Evolutionary conservation across 2,329 filamentous ascomycete species (phyloP).

Genomic region (Stemphylium beticola): DNA sequence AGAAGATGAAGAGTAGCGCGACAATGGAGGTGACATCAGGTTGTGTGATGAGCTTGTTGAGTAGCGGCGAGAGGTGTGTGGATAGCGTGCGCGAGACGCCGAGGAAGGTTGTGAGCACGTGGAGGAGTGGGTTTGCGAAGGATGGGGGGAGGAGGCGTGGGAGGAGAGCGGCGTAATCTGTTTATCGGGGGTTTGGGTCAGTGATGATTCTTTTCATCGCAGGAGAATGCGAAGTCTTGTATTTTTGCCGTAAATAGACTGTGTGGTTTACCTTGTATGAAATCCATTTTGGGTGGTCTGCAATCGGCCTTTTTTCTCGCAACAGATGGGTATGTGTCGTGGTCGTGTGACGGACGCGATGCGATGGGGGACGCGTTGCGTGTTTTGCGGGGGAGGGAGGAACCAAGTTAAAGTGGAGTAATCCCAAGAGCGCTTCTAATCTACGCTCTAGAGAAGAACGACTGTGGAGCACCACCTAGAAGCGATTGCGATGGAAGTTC

Average conservation of each 20-base stretch:
- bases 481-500: neutral
- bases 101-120: conserved; percentile 34
- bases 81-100: conserved; percentile 36
- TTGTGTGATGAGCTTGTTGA: conserved; percentile 35
- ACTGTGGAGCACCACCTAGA: neutral
- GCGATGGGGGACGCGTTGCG: conserved; percentile 16
- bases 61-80: conserved; percentile 38
- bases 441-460: neutral
- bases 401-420: neutral
- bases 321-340: conserved; percentile 1
- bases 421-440: neutral
- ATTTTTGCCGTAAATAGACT: neutral
- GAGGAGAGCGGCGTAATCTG: conserved; percentile 43
- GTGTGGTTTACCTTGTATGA: conserved; percentile 30
- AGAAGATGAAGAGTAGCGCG: conserved; percentile 65
- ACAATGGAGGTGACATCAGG: conserved; percentile 60
- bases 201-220: neutral
- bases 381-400: neutral
- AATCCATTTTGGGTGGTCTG: conserved; percentile 34
- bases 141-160: conserved; percentile 41
- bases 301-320: neutral
- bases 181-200: conserved; percentile 15
- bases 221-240: neutral
- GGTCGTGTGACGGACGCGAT: conserved; percentile 21
- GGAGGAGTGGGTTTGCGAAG: conserved; percentile 39